Evolutionary conservation across 2,329 filamentous ascomycete genomes (phyloP).

Genomic region (Fusarium cicatricum): DNA sequence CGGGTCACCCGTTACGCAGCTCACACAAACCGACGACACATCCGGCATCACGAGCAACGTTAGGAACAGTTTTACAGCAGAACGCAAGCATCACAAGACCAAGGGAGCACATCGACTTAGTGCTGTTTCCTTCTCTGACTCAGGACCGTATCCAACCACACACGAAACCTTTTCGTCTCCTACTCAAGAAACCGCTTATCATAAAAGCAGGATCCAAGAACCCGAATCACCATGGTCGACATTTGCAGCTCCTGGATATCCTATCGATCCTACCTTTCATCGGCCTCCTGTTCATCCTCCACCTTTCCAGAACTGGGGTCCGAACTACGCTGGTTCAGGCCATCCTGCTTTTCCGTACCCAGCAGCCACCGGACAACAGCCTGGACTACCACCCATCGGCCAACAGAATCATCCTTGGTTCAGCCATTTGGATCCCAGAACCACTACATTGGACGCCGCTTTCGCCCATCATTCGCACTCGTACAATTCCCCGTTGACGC

Average conservation of each 20-base stretch:
- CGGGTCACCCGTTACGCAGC: constrained; percentile 34
- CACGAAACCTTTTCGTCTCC: constrained; percentile 23
- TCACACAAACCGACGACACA: constrained; percentile 18
- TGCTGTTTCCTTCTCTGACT: constrained; percentile 17
- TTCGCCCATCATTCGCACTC: constrained; percentile 2
- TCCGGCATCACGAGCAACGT: constrained; percentile 1
- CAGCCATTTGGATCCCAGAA: constrained; percentile 10
- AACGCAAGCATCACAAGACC: constrained; percentile 11
- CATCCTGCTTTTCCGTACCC: constrained; percentile 24
- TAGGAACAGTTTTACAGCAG: constrained; percentile 17
- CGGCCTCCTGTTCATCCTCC: constrained; percentile 16
- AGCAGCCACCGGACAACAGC: constrained; percentile 15
- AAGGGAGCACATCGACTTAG: constrained; percentile 24
- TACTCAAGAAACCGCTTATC: constrained; percentile 21
- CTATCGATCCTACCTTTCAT: constrained; percentile 12
- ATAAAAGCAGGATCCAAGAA: constrained; percentile 13
- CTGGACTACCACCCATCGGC: neutral
- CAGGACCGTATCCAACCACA: constrained; percentile 17
- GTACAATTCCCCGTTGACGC: constrained; percentile 9
- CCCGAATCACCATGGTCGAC: constrained; percentile 9
- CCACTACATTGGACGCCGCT: neutral
- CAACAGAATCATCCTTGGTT: constrained; percentile 17
- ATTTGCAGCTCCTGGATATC: constrained; percentile 10
- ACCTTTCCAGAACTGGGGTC: constrained; percentile 17
- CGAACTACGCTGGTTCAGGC: constrained; percentile 17